Base-by-base conservation (phyloP, 441 rosid species). In the Eutrema salsugineum region DNA sequence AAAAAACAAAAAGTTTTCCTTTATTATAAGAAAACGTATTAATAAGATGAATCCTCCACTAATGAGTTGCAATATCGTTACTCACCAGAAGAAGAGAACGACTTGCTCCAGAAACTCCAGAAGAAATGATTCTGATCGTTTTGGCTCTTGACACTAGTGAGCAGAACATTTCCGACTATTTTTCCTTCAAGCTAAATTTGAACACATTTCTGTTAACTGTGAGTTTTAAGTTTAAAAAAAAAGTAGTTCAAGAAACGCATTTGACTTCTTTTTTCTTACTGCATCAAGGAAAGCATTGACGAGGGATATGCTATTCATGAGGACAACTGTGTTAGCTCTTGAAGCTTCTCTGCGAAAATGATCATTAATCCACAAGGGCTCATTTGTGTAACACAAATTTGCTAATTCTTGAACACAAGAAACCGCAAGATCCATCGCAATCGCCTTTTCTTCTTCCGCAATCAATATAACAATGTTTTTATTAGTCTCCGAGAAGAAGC, bases 111-210 rank as follows among this genome's bases (percentile, higher is more conserved):
- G 87, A 76, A 66, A 78, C 82, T 36, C 88, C 87, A 2, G 80
- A 48, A 47, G 86, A 58, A 50, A 92, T 53, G 19, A 81, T 80
- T n/a, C 76, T 90, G 94, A 92, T 79, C 36, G 85, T 83, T 71
- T 83, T 90, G 51, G 94, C 97, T 64, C 85, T 78, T 24, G 94
- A 82, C 42, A 93, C 92, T 22, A 93, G 81, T 1, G 97, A 80
- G 43, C 94, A 88, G 71, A 93, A 93, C 72, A 93, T 71, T 15
- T 93, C 97, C 78, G 79, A 81, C 98, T 97, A 93, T 79, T 86
- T 89, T 55, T 78, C 83, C 98, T 93, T 56, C 15, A 30, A 16
- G 35, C 4, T 19, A 55, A 27, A 15, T 4, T 19, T 39, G 24
- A 43, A 57, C n/a, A 47, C 15, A 36, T 11, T 36, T 10, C 7